Percentiles rank a stretch among this genome's conserved stretches.
These are phyloP conservation scores for Ogataea zsoltii DNA, from an alignment of 805 yeast genomes.

Conservation along the genomic window DNA sequence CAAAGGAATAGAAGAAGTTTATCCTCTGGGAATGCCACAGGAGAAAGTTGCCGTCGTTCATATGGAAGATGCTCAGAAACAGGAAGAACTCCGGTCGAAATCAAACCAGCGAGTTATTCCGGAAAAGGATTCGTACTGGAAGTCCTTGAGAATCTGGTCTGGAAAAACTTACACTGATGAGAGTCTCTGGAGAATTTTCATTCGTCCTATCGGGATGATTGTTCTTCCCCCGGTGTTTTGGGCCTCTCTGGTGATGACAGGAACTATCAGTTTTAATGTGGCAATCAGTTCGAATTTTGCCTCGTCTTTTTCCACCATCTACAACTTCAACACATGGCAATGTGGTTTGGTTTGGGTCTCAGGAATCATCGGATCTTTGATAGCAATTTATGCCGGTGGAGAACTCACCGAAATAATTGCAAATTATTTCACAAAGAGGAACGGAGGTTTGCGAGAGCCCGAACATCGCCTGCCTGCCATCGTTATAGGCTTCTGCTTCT, in stretches of 20 bases:
- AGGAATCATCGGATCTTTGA: conserved; percentile 9
- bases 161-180: conserved; percentile 11
- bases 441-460: conserved; percentile 12
- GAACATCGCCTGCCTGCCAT: conserved; percentile 11
- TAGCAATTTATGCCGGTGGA: conserved; percentile 12
- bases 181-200: conserved; percentile 7
- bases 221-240: conserved; percentile 11
- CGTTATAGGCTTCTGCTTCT: conserved; percentile 4
- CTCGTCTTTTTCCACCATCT: conserved; percentile 2
- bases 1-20: conserved; percentile 8
- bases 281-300: conserved; percentile 11
- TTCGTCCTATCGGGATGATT: conserved; percentile 13
- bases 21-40: conserved; percentile 9
- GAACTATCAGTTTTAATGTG: conserved; percentile 11
- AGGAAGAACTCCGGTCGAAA: not conserved
- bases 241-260: conserved; percentile 11
- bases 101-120: not conserved
- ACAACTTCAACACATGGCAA: conserved; percentile 9
- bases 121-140: conserved; percentile 5
- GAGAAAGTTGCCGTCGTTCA: conserved; percentile 6
- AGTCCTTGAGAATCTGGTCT: conserved; percentile 1
- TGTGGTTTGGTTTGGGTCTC: conserved; percentile 11
- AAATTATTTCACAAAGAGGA: conserved; percentile 8
- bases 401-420: conserved; percentile 9
- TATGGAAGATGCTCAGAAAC: conserved; percentile 4